Conservation (phyloP, 164 flowering plant genomes). For the Chimonanthus praecox region DNA sequence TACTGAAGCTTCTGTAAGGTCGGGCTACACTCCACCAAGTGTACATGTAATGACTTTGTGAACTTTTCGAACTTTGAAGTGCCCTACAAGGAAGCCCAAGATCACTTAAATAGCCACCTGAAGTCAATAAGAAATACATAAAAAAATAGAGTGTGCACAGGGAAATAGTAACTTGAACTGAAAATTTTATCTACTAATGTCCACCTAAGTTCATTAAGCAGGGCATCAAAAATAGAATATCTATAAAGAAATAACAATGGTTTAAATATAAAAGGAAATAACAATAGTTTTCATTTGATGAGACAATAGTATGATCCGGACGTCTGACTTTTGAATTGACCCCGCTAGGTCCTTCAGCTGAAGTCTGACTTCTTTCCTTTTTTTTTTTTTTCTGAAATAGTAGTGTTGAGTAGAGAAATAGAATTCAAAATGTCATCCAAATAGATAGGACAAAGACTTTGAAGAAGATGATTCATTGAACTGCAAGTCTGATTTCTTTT, state of each 20-base stretch:
- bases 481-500: too few relatives aligned
- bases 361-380: too few relatives aligned
- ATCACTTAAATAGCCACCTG: slow-evolving; percentile 3
- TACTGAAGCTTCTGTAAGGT: slow-evolving; percentile 72
- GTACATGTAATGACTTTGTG: slow-evolving; percentile 61
- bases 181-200: neutral
- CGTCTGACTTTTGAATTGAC: too few relatives aligned
- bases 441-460: too few relatives aligned
- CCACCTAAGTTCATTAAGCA: neutral
- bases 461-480: too few relatives aligned
- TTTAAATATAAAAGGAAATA: too few relatives aligned
- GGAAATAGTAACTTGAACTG: neutral
- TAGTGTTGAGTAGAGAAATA: too few relatives aligned
- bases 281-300: too few relatives aligned
- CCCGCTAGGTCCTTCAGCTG: too few relatives aligned
- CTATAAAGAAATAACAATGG: neutral
- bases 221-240: neutral
- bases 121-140: neutral
- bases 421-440: too few relatives aligned
- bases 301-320: too few relatives aligned
- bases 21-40: slow-evolving; percentile 95
- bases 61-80: slow-evolving; percentile 74
- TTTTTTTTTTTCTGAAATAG: too few relatives aligned
- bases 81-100: slow-evolving; percentile 47
- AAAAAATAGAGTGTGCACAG: neutral